phyloP scores from a whole-genome alignment of 345 rosid species.

The Boechera divaricarpa region DNA sequence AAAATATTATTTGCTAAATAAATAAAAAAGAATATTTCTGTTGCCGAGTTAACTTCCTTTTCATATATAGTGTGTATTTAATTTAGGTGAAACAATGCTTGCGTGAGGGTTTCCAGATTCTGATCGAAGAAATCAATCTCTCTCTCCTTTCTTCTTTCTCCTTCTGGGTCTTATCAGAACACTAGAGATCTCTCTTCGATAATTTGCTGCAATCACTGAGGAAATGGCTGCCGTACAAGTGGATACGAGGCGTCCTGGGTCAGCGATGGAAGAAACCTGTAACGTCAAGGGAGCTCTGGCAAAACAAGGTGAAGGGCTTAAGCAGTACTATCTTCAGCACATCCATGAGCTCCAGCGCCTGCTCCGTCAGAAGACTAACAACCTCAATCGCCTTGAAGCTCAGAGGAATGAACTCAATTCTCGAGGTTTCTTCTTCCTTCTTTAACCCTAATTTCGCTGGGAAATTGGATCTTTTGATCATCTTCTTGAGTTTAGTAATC shows the following conservation, averaged over 20 bases:
- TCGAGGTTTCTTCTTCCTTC: slow-evolving; percentile 54
- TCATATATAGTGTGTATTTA: background rate
- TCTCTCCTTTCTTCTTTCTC: background rate
- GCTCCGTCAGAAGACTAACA: slow-evolving; percentile 74
- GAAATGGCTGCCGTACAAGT: slow-evolving; percentile 54
- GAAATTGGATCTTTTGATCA: background rate
- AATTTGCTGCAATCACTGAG: background rate
- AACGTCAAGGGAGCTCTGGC: slow-evolving; percentile 52
- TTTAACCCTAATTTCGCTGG: slow-evolving; percentile 1
- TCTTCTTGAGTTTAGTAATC: slow-evolving; percentile 4
- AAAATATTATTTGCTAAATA: background rate
- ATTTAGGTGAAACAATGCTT: slow-evolving; percentile 3
- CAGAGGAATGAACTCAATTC: slow-evolving; percentile 97
- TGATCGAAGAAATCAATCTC: slow-evolving; percentile 12
- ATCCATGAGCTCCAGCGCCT: slow-evolving; percentile 87
- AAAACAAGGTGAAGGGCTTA: slow-evolving; percentile 90
- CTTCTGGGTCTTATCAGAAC: background rate
- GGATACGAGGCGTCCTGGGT: slow-evolving; percentile 47
- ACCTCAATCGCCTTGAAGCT: slow-evolving; percentile 97
- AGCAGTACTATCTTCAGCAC: slow-evolving; percentile 88
- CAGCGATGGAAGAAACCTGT: slow-evolving; percentile 53
- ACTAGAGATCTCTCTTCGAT: slow-evolving; percentile 27
- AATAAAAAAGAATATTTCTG: background rate
- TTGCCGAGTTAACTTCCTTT: slow-evolving; percentile 6
- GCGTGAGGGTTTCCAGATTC: slow-evolving; percentile 40